These are phyloP conservation scores for Candida schatavii DNA, from an alignment of 805 yeast species.

Conservation along the genomic window DNA sequence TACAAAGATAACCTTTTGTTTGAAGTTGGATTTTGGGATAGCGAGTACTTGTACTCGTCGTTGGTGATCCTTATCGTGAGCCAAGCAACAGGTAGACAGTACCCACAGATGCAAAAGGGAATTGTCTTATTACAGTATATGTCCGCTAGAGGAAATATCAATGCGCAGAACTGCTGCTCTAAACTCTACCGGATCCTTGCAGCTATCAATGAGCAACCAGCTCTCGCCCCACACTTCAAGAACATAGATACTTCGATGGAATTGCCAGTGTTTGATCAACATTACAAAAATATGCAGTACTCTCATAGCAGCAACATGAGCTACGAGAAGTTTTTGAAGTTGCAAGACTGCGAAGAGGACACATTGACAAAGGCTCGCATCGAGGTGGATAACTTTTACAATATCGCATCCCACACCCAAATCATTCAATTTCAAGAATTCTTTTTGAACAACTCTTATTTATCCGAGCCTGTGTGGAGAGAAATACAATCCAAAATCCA, in stretches of 20 bases:
- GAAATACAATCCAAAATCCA: constrained; percentile 2
- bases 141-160: constrained; percentile 34
- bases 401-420: background rate
- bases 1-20: constrained; percentile 28
- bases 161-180: constrained; percentile 29
- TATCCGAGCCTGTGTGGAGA: constrained; percentile 6
- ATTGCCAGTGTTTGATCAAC: background rate
- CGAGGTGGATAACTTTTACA: background rate
- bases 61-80: constrained; percentile 27
- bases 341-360: constrained; percentile 5
- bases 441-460: constrained; percentile 2
- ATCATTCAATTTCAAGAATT: background rate
- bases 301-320: background rate
- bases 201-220: constrained; percentile 1
- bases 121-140: constrained; percentile 31
- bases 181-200: constrained; percentile 24
- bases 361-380: background rate
- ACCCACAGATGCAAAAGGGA: constrained; percentile 19
- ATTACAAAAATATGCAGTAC: background rate
- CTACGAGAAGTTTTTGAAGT: constrained; percentile 1
- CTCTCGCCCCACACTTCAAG: background rate
- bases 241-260: constrained; percentile 1
- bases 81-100: constrained; percentile 16
- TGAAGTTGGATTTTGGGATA: constrained; percentile 38
- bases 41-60: constrained; percentile 36